Evolutionary conservation across 257 asterid species (phyloP), one percentile per base, ranked within the genome.

Genomic region (Fraxinus quadrangulata): DNA sequence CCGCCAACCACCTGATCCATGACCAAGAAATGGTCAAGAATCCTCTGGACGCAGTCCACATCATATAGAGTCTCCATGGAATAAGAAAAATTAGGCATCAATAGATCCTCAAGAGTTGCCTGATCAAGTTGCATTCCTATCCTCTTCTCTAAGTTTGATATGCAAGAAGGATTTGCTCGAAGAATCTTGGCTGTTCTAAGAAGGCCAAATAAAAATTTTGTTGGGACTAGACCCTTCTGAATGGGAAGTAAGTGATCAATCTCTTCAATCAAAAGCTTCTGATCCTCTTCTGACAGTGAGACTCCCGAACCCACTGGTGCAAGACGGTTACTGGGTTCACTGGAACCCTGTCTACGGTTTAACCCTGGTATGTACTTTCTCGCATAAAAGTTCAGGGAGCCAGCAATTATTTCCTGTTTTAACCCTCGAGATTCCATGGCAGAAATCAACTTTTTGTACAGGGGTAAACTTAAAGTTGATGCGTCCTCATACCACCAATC

Each of bases 401-500:
- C 98, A 0, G 96, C 97, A 6, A 95, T 51, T 31, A 87, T 84
- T 70, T 93, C 97, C 74, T 79, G 88, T 28, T 87, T 89, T 70
- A 91, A 75, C 1, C 98, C 98, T 26, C 93, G 88, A 54, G 89
- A 84, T 77, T 89, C 96, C 96, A 95, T 88, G 72, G 89, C 92
- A 0, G 96, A 87, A 78, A 95, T 83, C 74, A 95, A 77, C 77
- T 88, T 83, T 71, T 89, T 95, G 86, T 93, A 95, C 34, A 88
- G 84, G 2, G 92, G 86, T 76, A 95, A 83, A 69, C 97, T 91
- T 79, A 95, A 70, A 77, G 90, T 84, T 3, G 97, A 88, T 21
- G 93, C 98, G 70, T 93, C 99, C 77, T 95, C 99, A n/a, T 85
- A 93, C 99, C 99, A 95, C 99, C 99, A 95, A 82, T 95, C 98